Base-by-base conservation (phyloP, 148 eudicot genomes). In the Persicaria tinctoria region DNA sequence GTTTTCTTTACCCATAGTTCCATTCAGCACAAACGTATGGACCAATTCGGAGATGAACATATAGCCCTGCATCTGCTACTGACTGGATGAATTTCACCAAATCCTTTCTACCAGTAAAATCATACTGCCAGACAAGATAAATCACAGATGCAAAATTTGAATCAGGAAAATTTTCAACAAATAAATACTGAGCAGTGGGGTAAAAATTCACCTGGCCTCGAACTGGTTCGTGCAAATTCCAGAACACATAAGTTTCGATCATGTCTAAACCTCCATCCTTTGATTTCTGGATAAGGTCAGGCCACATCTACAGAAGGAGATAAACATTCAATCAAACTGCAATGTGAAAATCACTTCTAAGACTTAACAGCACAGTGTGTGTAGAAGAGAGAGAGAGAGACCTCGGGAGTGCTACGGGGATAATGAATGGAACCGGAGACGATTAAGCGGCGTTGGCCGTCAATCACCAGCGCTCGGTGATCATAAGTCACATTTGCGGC, bases 351-450 rank as follows among this genome's bases (percentile, higher is more conserved):
- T 20, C 3, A 12, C 56, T 4, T 1, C 5, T 3, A 5, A 55
- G 23, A 16, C 23, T 56, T n/a, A 18, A 14, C 11, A 59, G 64
- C 64, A 59, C 32, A 59, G 11, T 59, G 11, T 32, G 2, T 32
- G 41, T 32, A 32, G 41, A 32, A 14, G 12, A 17, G 48, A 46
- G n/a, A 2, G 76, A 54, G 27, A 16, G 9, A 41, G 3, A 94
- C 97, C 48, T 90, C 92, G 0, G 99, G 99, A 46, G 99, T 92
- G 83, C 99, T 95, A 45, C 99, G 97, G 47, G 99, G 99, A 69
- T 92, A 95, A 83, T 95, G 99, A 80, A 92, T 90, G 46, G 97
- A 86, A 44, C 99, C 99, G 68, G 99, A 95, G 71, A 92, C 83
- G 74, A 95, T 77, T 6, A 95, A 74, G 32, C 89, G 83, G 27